Conservation (phyloP, 306 rosid genomes). For the Gastrolobium villosum region DNA sequence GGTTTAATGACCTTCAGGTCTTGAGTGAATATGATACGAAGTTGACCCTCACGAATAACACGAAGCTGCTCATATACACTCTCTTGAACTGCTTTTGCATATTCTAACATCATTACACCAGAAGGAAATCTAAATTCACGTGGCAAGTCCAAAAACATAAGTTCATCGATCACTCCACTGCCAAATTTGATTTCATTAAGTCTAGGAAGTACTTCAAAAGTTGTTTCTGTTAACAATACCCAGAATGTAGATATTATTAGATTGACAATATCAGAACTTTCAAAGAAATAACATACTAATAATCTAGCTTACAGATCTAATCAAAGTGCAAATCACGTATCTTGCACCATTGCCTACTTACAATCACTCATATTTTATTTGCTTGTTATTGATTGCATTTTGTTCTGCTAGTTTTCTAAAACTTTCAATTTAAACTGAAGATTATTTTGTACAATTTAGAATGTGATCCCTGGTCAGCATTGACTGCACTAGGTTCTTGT, state of each 20-base stretch:
- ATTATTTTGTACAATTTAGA: conserved; percentile 1
- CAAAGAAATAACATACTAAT: background rate
- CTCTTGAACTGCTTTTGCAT: conserved; percentile 93
- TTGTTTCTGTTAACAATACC: conserved; percentile 79
- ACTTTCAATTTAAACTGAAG: conserved; percentile 19
- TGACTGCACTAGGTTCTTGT: background rate
- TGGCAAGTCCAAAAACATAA: conserved; percentile 87
- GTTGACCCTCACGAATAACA: conserved; percentile 98
- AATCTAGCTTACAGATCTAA: background rate
- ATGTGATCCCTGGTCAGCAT: background rate
- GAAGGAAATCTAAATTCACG: conserved; percentile 80
- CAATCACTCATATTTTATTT: background rate
- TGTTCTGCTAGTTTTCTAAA: background rate
- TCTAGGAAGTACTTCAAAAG: conserved; percentile 95
- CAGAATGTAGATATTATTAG: conserved; percentile 37
- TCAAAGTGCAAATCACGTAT: background rate
- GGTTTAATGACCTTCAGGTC: conserved; percentile 84
- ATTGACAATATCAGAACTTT: conserved; percentile 29
- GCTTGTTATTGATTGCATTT: background rate
- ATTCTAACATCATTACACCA: conserved; percentile 91
- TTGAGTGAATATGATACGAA: conserved; percentile 84
- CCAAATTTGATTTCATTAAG: conserved; percentile 95
- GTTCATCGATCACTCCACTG: conserved; percentile 95
- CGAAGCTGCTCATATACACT: conserved; percentile 98
- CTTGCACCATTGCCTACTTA: background rate